Evolutionary conservation across 176 grass and related monocot genomes (phyloP), one percentile per base, ranked within the genome.

Genomic region (Miscanthus lutarioriparius): DNA sequence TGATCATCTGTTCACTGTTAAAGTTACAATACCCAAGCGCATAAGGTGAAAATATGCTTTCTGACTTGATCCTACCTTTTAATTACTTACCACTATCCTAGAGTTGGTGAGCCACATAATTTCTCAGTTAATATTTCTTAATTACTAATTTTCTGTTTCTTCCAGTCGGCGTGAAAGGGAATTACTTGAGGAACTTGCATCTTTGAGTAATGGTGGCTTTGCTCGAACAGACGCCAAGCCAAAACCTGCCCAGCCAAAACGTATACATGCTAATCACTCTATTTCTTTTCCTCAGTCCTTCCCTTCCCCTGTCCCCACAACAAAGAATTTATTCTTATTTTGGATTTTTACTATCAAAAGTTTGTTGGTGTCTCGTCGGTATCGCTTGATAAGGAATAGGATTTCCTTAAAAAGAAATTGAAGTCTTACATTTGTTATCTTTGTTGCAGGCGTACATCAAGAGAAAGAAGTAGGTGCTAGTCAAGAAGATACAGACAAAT

Each of bases 1-100:
- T 66, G 93, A 95, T 73, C 93, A 98, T 94, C 86, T 98, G 58
- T 98, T 98, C 84, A 95, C 89, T 79, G 87, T 98, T 70, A 98
- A 90, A 23, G 87, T 98, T 13, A 87, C 89, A 37, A 95, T 98
- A 89, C 96, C 96, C n/a, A 98, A 85, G 75, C 93, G 89, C 23
- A 90, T 98, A 88, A 94, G 96, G 96, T 98, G 56, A 77, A 75
- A 72, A 80, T 37, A 39, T 78, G 43, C n/a, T 82, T 78, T 73
- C 41, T 74, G 28, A 70, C 20, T 62, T 72, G 67, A 72, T 2
- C 15, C 28, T 86, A 84, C 67, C 14, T 82, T 39, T 71, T 25
- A 16, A 80, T 28, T 76, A 40, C 15, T 35, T 48, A 40, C 1
- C 22, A 67, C 43, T 63, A 72, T 25, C 77, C 14, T 75, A 11